These are phyloP conservation scores for Talaromyces proteolyticus DNA, from an alignment of 495 filamentous ascomycete species.

Conservation along the genomic window DNA sequence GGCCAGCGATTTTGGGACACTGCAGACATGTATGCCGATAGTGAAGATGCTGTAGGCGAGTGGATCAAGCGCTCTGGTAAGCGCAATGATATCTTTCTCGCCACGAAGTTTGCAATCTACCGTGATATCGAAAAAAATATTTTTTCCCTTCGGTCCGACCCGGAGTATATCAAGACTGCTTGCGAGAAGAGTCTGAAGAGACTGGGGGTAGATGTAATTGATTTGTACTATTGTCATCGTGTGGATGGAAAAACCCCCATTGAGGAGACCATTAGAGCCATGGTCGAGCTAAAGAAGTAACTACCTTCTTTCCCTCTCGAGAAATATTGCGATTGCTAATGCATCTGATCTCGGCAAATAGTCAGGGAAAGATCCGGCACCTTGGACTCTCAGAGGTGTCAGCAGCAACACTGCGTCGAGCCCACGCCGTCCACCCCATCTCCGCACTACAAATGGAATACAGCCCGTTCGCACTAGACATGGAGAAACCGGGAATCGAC, in stretches of 20 bases:
- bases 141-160: conserved; percentile 34
- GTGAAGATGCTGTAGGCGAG: conserved; percentile 42
- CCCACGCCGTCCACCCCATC: conserved; percentile 53
- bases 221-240: conserved; percentile 59
- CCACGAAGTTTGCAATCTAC: conserved; percentile 47
- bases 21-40: conserved; percentile 41
- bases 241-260: conserved; percentile 52
- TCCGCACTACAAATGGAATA: conserved; percentile 60
- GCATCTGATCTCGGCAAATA: not conserved
- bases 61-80: conserved; percentile 53
- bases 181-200: conserved; percentile 47
- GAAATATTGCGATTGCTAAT: not conserved
- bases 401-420: conserved; percentile 50
- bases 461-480: conserved; percentile 51
- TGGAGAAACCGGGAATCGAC: conserved; percentile 41
- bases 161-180: conserved; percentile 44
- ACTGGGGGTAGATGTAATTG: conserved; percentile 47
- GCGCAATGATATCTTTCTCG: conserved; percentile 50
- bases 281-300: conserved; percentile 21
- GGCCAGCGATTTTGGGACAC: conserved; percentile 57
- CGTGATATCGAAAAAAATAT: conserved; percentile 10
- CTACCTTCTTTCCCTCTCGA: not conserved
- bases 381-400: conserved; percentile 53
- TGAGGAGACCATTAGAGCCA: conserved; percentile 35
- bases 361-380: conserved; percentile 55